These are phyloP conservation scores for Candida khao-thaluensis DNA, from an alignment of 805 yeast species.

Conservation along the genomic window DNA sequence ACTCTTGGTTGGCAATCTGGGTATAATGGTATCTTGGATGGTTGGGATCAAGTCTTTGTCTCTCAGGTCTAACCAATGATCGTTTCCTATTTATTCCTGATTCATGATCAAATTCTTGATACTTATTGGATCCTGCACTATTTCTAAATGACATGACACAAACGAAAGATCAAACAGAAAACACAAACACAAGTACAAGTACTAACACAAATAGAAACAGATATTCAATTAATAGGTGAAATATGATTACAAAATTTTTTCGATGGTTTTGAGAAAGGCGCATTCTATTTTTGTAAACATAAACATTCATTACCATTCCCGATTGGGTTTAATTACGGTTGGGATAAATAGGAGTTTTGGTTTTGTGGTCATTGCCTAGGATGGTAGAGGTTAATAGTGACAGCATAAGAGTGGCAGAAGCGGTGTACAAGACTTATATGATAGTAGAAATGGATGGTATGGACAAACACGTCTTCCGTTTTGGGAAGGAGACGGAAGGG, in stretches of 20 bases:
- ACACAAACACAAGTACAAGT: no score
- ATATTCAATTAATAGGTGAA: no score
- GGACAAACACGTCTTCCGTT: no score
- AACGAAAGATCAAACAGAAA: no score
- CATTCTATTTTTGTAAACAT: slow-evolving; percentile 8
- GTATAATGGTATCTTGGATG: slow-evolving; percentile 79
- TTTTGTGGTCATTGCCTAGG: no score
- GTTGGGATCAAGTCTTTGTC: slow-evolving; percentile 61
- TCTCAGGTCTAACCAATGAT: slow-evolving; percentile 82
- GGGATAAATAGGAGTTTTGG: no score
- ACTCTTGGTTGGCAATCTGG: slow-evolving; percentile 66
- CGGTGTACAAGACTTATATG: no score
- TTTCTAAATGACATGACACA: slow-evolving; percentile 30
- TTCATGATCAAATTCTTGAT: slow-evolving; percentile 44
- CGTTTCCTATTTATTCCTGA: slow-evolving; percentile 50
- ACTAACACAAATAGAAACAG: no score
- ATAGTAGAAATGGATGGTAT: no score
- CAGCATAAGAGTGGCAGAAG: no score
- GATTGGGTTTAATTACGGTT: background rate
- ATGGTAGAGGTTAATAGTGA: no score
- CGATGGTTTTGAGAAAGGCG: slow-evolving; percentile 8
- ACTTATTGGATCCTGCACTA: slow-evolving; percentile 20
- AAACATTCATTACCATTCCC: slow-evolving; percentile 1
- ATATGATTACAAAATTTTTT: background rate
- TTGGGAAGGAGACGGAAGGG: no score